Conservation (phyloP, 2,329 filamentous ascomycete species). For the Ceratocystis harringtonii region DNA sequence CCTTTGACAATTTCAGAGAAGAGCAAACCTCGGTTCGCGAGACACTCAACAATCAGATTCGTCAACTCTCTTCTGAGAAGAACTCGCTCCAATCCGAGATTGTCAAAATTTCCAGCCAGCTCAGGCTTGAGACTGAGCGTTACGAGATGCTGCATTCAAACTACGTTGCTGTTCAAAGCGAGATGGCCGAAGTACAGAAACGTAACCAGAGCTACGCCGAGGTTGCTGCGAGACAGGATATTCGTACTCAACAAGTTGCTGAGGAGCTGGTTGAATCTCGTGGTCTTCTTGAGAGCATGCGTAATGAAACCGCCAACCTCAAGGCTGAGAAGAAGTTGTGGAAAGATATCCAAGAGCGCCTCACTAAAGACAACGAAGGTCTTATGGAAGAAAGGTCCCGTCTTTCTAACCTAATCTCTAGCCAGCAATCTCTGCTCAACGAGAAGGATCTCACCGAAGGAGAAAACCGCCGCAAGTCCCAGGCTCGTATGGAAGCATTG, state of each 20-base stretch:
- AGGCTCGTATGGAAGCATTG: constrained; percentile 60
- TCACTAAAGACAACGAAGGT: constrained; percentile 75
- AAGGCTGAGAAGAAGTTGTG: constrained; percentile 90
- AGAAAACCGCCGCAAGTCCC: constrained; percentile 66
- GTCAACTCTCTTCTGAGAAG: constrained; percentile 69
- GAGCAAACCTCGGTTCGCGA: constrained; percentile 70
- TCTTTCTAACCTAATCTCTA: constrained; percentile 67
- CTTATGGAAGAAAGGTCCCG: constrained; percentile 72
- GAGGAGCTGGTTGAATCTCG: constrained; percentile 84
- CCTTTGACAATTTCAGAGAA: constrained; percentile 79
- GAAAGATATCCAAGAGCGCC: constrained; percentile 81
- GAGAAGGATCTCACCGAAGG: constrained; percentile 76
- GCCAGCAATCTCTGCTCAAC: constrained; percentile 78
- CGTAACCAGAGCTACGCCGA: constrained; percentile 64
- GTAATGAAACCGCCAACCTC: constrained; percentile 79
- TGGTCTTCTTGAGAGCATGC: constrained; percentile 68
- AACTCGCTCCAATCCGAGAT: constrained; percentile 68
- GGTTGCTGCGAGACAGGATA: constrained; percentile 74
- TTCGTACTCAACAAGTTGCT: constrained; percentile 77
- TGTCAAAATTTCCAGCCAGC: constrained; percentile 63
- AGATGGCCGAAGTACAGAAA: constrained; percentile 78
- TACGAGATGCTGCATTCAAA: constrained; percentile 84
- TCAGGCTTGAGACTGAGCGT: constrained; percentile 66
- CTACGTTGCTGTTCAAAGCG: constrained; percentile 64
- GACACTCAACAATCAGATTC: constrained; percentile 71